These are phyloP conservation scores for Coix lacrymajobi DNA, from an alignment of 176 grass and related monocot genomes.

Conservation along the genomic window DNA sequence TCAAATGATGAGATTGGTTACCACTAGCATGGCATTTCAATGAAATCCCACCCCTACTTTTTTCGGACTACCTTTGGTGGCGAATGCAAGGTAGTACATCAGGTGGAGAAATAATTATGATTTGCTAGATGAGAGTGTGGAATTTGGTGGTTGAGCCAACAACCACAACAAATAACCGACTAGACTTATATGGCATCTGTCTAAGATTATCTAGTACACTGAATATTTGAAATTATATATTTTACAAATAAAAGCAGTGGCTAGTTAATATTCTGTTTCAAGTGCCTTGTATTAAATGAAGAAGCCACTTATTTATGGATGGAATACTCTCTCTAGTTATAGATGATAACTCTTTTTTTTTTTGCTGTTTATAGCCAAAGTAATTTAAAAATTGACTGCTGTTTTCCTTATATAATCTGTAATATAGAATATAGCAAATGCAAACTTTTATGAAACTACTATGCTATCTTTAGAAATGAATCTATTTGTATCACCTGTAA, in stretches of 20 bases:
- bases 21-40: background rate
- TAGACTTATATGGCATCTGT: background rate
- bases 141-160: background rate
- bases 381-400: no score
- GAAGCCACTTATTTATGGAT: background rate
- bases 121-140: background rate
- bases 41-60: background rate
- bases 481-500: no score
- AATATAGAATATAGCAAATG: no score
- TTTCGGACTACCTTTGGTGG: background rate
- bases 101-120: background rate
- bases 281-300: background rate
- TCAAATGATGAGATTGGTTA: background rate
- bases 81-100: background rate
- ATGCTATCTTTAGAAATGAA: no score
- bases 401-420: no score
- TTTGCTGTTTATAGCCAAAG: no score
- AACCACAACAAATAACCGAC: background rate
- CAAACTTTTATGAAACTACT: no score
- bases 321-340: no score
- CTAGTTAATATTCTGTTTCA: background rate
- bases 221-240: background rate
- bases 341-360: no score
- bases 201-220: background rate
- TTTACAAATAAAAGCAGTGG: background rate